Evolutionary conservation across 2,329 filamentous ascomycete genomes (phyloP), one percentile per base, ranked within the genome.

Genomic region (Camptophora hylomeconis): DNA sequence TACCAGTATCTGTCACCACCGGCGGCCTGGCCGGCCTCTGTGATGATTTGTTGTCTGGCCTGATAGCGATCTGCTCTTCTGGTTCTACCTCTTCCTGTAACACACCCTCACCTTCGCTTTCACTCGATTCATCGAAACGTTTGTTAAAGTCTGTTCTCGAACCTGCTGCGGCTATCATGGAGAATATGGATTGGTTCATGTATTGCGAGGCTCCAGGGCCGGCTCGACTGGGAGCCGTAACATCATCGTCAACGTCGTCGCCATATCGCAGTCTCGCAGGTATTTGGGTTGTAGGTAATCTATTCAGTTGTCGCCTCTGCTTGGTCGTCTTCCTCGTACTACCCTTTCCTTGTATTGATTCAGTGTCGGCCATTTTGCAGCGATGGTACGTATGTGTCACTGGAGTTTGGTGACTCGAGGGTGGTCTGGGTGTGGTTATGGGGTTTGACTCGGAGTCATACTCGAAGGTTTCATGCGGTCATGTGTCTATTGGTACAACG

Each of bases 141-240:
- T 80, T 69, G 52, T 81, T 76, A 48, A 92, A 84, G 54, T 92
- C 79, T 28, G 80, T 75, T 35, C 73, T 74, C 17, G 82, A 86
- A 5, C 84, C 82, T 20, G 83, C 83, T 10, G 83, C 82, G 5
- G 86, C 81, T 42, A 95, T 86, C 57, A 95, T 72, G 30, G 83
- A 84, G 52, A 94, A 92, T 31, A 95, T 76, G 40, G 82, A 92
- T 62, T 93, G 86, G 54, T 93, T 89, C 75, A 92, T 82, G 47
- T 84, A 82, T 36, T 65, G 57, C 26, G 60, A 49, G 29, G 56
- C 51, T n/a, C 53, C 52, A 9, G 42, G 43, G 29, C 39, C 39
- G 21, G 43, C 47, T 18, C 40, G 45, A n/a, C 61, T 64, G 2
- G 67, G 63, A 28, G 68, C 68, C 9, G 68, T 69, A 36, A 69